phyloP scores from a whole-genome alignment of 2,329 filamentous ascomycete species.

The Conoideocrella luteorostrata region DNA sequence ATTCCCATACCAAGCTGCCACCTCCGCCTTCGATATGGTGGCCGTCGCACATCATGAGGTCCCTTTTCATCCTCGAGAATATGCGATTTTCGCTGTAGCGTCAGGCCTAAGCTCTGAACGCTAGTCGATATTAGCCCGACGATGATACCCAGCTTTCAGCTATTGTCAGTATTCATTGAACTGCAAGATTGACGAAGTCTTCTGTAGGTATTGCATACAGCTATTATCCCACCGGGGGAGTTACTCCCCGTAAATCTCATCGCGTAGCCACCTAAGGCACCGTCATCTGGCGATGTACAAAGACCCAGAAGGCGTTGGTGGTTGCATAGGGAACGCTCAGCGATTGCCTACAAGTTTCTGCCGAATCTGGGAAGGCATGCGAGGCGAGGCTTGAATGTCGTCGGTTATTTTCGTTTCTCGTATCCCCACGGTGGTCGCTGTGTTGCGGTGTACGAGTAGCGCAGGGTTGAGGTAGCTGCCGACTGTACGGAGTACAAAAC shows the following conservation, averaged over 20 bases:
- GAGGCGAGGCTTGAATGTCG: neutral
- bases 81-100: conserved; percentile 95
- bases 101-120: conserved; percentile 89
- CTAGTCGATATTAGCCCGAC: conserved; percentile 91
- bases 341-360: neutral
- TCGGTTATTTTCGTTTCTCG: neutral
- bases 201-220: conserved; percentile 43
- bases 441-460: conserved; percentile 5
- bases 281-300: conserved; percentile 38
- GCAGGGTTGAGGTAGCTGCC: neutral
- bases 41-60: conserved; percentile 68
- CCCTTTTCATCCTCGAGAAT: conserved; percentile 94
- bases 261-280: conserved; percentile 33
- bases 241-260: conserved; percentile 71
- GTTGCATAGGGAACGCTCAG: conserved; percentile 6
- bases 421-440: neutral
- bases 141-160: conserved; percentile 77
- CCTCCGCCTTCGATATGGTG: conserved; percentile 81
- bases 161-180: conserved; percentile 15
- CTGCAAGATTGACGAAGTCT: no score
- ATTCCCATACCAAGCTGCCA: conserved; percentile 98
- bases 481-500: conserved; percentile 1
- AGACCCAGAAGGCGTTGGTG: neutral
- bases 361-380: conserved; percentile 1
- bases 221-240: conserved; percentile 71